These are phyloP conservation scores for Podaxis mareebaensis DNA, from an alignment of 768 basidiomycete genomes.

Conservation along the genomic window DNA sequence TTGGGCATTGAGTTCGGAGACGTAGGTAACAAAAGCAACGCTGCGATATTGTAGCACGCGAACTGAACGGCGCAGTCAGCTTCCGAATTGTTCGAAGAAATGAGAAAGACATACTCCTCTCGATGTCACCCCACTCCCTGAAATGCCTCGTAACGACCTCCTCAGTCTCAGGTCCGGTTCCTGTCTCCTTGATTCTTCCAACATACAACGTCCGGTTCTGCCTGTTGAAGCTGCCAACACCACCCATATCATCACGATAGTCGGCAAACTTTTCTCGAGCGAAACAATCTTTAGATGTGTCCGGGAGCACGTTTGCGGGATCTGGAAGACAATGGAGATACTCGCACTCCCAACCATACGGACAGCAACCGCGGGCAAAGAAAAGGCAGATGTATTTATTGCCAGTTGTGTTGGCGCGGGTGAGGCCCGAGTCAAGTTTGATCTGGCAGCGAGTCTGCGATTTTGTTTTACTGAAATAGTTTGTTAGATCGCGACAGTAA, in stretches of 20 bases:
- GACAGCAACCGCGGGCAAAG: constrained; percentile 95
- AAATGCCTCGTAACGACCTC: constrained; percentile 91
- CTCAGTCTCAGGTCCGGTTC: constrained; percentile 86
- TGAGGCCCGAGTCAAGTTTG: constrained; percentile 87
- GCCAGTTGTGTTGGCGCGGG: constrained; percentile 91
- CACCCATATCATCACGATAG: constrained; percentile 99
- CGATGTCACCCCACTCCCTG: constrained; percentile 93
- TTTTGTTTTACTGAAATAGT: constrained; percentile 74
- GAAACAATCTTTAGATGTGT: constrained; percentile 95
- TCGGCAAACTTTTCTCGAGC: constrained; percentile 96
- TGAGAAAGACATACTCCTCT: constrained; percentile 65
- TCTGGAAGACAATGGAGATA: constrained; percentile 91
- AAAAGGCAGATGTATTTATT: constrained; percentile 94
- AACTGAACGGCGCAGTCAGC: constrained; percentile 45
- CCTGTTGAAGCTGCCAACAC: constrained; percentile 93
- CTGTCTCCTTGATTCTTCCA: constrained; percentile 91
- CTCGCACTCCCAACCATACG: constrained; percentile 98
- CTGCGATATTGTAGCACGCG: constrained; percentile 92
- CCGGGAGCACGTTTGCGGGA: constrained; percentile 66
- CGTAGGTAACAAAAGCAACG: constrained; percentile 97
- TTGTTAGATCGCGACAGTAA: constrained; percentile 13
- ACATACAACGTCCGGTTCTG: constrained; percentile 95
- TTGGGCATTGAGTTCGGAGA: constrained; percentile 80
- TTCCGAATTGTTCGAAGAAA: background rate
- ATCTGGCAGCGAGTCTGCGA: constrained; percentile 92